These are phyloP conservation scores for Amauroascus verrucosus DNA, from an alignment of 2,329 filamentous ascomycete species.

Conservation along the genomic window DNA sequence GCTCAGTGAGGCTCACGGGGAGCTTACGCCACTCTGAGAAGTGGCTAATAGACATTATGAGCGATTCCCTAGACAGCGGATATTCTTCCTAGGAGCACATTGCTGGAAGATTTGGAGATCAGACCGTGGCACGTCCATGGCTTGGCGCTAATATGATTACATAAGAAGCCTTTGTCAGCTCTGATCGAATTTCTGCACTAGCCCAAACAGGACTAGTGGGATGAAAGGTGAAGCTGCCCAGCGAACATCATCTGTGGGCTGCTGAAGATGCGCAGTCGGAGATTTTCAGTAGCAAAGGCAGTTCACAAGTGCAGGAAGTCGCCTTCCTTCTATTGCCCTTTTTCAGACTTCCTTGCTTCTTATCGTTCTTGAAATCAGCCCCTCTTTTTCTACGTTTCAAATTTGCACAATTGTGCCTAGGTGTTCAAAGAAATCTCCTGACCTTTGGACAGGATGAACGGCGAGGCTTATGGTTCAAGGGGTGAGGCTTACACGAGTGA, in stretches of 20 bases:
- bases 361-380: background rate
- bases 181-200: background rate
- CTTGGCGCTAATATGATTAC: too few species aligned
- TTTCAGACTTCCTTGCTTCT: background rate
- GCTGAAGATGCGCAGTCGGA: background rate
- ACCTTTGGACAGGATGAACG: conserved; percentile 56
- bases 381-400: background rate
- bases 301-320: background rate
- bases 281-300: background rate
- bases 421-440: background rate
- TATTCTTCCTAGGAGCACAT: background rate
- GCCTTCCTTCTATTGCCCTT: background rate
- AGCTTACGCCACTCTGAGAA: conserved; percentile 78
- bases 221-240: background rate
- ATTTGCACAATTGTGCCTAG: background rate
- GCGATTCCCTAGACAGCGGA: background rate
- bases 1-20: conserved; percentile 68
- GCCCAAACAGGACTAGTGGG: background rate
- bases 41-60: conserved; percentile 34
- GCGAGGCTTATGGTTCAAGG: conserved; percentile 69
- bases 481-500: conserved; percentile 40
- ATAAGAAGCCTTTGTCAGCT: background rate
- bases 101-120: background rate
- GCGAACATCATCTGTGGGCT: conserved; percentile 1
- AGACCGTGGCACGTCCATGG: background rate